phyloP scores from a whole-genome alignment of 768 basidiomycete species.

The Suillus alpinus region DNA sequence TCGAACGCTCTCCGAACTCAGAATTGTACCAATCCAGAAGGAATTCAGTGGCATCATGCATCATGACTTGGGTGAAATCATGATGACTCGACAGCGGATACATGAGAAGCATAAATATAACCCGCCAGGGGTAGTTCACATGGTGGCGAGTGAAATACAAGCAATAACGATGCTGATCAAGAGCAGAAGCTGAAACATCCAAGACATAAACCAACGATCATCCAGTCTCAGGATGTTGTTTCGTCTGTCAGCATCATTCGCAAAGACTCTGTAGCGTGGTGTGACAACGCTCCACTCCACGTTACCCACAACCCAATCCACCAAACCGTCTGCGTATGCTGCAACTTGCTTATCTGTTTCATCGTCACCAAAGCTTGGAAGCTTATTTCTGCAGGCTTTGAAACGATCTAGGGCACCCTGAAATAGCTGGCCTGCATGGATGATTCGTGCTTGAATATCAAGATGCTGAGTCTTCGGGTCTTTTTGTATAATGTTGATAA shows the following conservation, averaged over 20 bases:
- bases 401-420: constrained; percentile 8
- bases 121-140: too few relatives aligned
- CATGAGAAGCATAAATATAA: too few relatives aligned
- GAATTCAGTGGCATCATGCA: too few relatives aligned
- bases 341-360: constrained; percentile 8
- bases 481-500: constrained; percentile 19
- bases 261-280: constrained; percentile 7
- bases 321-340: constrained; percentile 16
- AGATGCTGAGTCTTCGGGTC: constrained; percentile 9
- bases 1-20: too few relatives aligned
- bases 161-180: too few relatives aligned
- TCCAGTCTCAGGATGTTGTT: neutral
- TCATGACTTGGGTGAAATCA: too few relatives aligned
- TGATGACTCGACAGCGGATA: too few relatives aligned
- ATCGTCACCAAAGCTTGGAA: constrained; percentile 16
- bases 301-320: constrained; percentile 19
- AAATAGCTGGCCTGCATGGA: constrained; percentile 15
- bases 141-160: too few relatives aligned
- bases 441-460: constrained; percentile 18
- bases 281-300: constrained; percentile 17
- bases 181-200: too few relatives aligned
- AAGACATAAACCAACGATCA: neutral
- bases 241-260: neutral
- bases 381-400: constrained; percentile 9
- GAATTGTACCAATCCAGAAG: too few relatives aligned